These are phyloP conservation scores for Terana coerulea DNA, from an alignment of 768 basidiomycete species.

Conservation along the genomic window DNA sequence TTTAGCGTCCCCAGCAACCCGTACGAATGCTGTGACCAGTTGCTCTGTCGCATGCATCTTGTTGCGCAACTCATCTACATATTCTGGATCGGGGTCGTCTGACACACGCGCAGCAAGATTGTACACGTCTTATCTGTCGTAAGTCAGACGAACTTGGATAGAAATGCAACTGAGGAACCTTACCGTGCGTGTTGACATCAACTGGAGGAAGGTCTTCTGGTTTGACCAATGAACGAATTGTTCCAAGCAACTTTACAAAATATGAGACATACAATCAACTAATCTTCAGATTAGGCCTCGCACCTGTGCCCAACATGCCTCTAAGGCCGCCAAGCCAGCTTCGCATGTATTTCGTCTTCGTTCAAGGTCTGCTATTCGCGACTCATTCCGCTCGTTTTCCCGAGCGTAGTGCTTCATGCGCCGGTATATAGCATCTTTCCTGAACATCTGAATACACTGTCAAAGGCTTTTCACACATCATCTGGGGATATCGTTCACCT, in stretches of 20 bases:
- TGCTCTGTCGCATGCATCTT: conserved; percentile 26
- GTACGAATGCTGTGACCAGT: conserved; percentile 23
- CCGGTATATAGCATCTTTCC: conserved; percentile 30
- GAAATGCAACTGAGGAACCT: conserved; percentile 1
- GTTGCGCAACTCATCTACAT: conserved; percentile 18
- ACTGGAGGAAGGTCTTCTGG: conserved; percentile 23
- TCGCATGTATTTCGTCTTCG: conserved; percentile 23
- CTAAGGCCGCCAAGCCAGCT: conserved; percentile 27
- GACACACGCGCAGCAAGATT: conserved; percentile 23
- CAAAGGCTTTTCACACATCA: not conserved
- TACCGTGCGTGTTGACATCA: conserved; percentile 23
- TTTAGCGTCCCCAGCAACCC: conserved; percentile 13
- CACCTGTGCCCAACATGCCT: conserved; percentile 30
- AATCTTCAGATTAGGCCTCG: not conserved
- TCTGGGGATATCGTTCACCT: conserved; percentile 16
- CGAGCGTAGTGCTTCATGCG: conserved; percentile 30
- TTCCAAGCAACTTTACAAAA: conserved; percentile 20
- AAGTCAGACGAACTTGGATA: not conserved
- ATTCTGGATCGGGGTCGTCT: conserved; percentile 19
- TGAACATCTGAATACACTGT: conserved; percentile 20
- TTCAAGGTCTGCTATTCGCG: conserved; percentile 26
- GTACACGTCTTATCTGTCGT: conserved; percentile 20
- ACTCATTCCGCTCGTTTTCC: conserved; percentile 26
- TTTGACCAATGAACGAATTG: conserved; percentile 25
- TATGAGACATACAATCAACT: conserved; percentile 1